phyloP scores from a whole-genome alignment of 129 eudicot genomes.

The Arctium minus region DNA sequence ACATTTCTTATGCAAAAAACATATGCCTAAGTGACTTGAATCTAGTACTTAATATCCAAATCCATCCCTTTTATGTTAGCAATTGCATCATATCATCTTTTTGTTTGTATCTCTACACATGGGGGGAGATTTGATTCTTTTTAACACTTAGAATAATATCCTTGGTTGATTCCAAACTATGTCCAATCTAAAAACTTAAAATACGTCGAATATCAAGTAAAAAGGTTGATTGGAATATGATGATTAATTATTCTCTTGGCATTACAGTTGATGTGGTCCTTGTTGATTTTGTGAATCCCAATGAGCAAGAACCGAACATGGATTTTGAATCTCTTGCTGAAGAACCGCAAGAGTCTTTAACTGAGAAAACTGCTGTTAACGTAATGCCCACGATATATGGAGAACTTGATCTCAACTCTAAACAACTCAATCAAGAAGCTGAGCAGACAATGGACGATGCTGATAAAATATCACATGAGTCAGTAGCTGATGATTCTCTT shows the following conservation, averaged over 20 bases:
- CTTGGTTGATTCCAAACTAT: not conserved
- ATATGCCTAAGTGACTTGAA: not conserved
- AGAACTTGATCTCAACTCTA: not conserved
- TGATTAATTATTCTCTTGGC: not conserved
- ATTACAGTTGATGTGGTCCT: slow-evolving; percentile 5
- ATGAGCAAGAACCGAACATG: not conserved
- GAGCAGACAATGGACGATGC: not conserved
- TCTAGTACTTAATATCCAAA: too few relatives aligned
- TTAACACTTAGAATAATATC: not conserved
- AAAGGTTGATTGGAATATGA: not conserved
- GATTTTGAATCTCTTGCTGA: not conserved
- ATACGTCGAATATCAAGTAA: not conserved
- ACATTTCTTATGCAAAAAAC: not conserved
- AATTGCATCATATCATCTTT: not conserved
- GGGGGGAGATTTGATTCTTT: not conserved
- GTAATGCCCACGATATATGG: not conserved
- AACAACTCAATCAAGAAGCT: not conserved
- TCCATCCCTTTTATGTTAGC: not conserved
- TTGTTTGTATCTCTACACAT: not conserved
- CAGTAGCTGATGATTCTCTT: slow-evolving; percentile 1
- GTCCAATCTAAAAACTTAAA: not conserved
- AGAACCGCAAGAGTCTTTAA: slow-evolving; percentile 8
- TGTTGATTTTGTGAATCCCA: not conserved
- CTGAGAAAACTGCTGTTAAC: not conserved
- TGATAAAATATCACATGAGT: not conserved